Base-by-base conservation (phyloP, 371 early-diverging fungal species). In the Lichtheimia ornata region DNA sequence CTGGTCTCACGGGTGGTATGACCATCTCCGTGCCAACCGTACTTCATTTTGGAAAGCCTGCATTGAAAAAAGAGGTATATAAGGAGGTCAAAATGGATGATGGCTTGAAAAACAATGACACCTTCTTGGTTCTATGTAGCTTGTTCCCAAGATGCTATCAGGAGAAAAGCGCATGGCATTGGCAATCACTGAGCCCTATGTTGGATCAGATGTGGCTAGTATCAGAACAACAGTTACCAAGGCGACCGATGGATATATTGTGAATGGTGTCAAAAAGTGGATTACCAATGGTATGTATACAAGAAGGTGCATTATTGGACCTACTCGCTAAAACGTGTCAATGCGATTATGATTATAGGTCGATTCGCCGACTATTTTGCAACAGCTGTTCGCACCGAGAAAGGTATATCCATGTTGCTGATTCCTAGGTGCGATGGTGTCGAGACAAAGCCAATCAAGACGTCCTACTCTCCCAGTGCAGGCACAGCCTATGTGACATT, bases 211-310 rank as follows among this genome's bases (percentile, higher is more conserved):
- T 59, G 94, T 94, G 4, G 93, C 94, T 24, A 84, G 85, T 44
- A 81, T 92, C 40, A 72, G 70, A 24, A 86, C 88, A n/a, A 77
- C 73, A n/a, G 94, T 92, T 7, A 86, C 80, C 18, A 79, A 82
- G 65, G 81, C 85, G 22, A 74, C 86, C 22, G 89, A 91, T 74
- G 91, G 90, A 25, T 82, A 69, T 67, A 73, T 86, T 49, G 81
- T 91, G 49, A 91, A 91, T 63, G 92, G 92, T 43, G 89, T 88
- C 66, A 93, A 93, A 76, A 92, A 91, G 79, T 89, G 89, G 82
- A 78, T 77, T 61, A 88, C 88, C 35, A 86, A 82, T 61, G 88
- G 71, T 25, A 67, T 20, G n/a, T 18, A 0, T 6, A n/a, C n/a
- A n/a, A n/a, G n/a, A 47, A 47, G 47, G 47, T 1, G 47, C 47